A percentile compares a stretch with the other conserved stretches of the same genome.
These are phyloP conservation scores for Pseudozyma flocculosa DNA, from an alignment of 1,284 basidiomycete species.

Conservation along the genomic window DNA sequence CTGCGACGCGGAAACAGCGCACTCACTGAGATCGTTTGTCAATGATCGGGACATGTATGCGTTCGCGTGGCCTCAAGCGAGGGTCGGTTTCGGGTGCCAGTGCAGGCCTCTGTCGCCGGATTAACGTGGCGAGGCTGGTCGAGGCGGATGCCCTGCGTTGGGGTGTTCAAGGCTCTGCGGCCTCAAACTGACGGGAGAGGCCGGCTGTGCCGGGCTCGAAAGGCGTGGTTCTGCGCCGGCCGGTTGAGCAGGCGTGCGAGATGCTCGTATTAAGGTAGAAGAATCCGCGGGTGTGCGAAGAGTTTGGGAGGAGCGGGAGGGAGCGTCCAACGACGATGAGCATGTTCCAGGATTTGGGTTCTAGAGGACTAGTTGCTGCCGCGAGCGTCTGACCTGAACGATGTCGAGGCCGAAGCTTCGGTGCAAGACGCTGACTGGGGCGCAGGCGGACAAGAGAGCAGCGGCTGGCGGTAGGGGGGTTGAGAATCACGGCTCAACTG, in stretches of 20 bases:
- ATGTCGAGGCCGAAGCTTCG: neutral
- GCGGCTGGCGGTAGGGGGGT: neutral
- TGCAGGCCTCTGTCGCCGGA: too few species aligned
- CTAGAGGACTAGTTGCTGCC: slow-evolving; percentile 13
- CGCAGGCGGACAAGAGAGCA: neutral
- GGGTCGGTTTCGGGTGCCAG: too few species aligned
- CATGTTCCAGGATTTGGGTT: slow-evolving; percentile 20
- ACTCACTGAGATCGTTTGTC: slow-evolving; percentile 30
- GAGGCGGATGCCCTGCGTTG: too few species aligned
- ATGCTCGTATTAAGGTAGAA: slow-evolving; percentile 36
- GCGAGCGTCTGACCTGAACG: slow-evolving; percentile 8
- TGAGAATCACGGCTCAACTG: too few species aligned
- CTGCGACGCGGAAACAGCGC: too few species aligned
- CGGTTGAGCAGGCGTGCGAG: neutral
- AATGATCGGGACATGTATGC: slow-evolving; percentile 36
- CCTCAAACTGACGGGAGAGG: neutral
- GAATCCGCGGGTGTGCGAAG: slow-evolving; percentile 37
- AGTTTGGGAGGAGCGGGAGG: slow-evolving; percentile 37
- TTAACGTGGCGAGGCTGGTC: too few species aligned
- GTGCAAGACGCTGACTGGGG: neutral
- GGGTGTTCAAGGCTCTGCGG: neutral
- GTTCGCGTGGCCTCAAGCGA: slow-evolving; percentile 7
- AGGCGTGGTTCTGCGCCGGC: slow-evolving; percentile 1
- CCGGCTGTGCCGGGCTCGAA: slow-evolving; percentile 1
- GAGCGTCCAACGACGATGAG: slow-evolving; percentile 36